A percentile compares a stretch with the other conserved stretches of the same genome.
These are phyloP conservation scores for Fusarium beomiforme DNA, from an alignment of 2,329 filamentous ascomycete genomes.

Conservation along the genomic window DNA sequence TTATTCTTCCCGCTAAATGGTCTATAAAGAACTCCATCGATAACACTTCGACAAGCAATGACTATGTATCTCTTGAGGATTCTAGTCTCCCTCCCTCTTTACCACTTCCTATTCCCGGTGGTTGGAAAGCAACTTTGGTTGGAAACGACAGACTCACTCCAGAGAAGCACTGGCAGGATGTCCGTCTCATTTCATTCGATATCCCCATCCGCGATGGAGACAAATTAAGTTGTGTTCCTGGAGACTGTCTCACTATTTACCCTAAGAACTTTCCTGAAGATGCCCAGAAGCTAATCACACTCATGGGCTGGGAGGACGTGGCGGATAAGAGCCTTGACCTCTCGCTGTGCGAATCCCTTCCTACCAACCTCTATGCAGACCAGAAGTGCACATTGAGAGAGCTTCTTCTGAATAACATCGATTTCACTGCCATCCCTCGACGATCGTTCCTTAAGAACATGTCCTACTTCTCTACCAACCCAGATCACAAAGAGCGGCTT, in stretches of 20 bases:
- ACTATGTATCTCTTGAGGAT: conserved; percentile 10
- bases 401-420: conserved; percentile 83
- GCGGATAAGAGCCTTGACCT: conserved; percentile 77
- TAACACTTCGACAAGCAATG: conserved; percentile 9
- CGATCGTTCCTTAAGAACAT: conserved; percentile 86
- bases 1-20: conserved; percentile 79
- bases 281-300: conserved; percentile 78
- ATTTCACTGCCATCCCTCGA: conserved; percentile 89
- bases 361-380: conserved; percentile 50
- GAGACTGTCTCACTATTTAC: conserved; percentile 82
- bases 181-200: conserved; percentile 78
- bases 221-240: conserved; percentile 65
- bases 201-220: conserved; percentile 46
- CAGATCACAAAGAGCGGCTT: conserved; percentile 81
- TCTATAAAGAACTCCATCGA: conserved; percentile 42
- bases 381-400: conserved; percentile 71
- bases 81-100: conserved; percentile 43
- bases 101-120: conserved; percentile 65
- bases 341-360: conserved; percentile 46
- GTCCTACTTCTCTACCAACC: conserved; percentile 76
- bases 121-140: conserved; percentile 66
- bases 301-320: conserved; percentile 80
- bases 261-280: conserved; percentile 88
- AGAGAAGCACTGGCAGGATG: conserved; percentile 87
- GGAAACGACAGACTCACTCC: conserved; percentile 82